These are phyloP conservation scores for Aurantiochytrium sp. DNA, from an alignment of 108 stramenopile genomes.

Conservation along the genomic window DNA sequence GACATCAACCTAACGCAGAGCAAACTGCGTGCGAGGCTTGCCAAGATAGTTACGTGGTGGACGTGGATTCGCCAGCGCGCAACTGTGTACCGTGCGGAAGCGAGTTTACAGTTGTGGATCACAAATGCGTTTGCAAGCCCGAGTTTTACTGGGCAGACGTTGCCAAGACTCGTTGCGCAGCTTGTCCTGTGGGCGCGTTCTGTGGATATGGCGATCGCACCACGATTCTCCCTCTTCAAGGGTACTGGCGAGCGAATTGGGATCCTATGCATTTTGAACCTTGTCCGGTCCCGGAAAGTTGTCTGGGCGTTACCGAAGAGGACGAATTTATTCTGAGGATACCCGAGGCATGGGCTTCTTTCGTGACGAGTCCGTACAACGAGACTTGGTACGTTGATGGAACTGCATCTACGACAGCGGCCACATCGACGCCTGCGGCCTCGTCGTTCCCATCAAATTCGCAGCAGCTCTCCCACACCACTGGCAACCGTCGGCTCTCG, in stretches of 20 bases:
- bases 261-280: not conserved
- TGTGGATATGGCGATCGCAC: not conserved
- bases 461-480: too few relatives aligned
- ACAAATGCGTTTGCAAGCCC: not conserved
- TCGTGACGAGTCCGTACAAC: not conserved
- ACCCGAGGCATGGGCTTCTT: not conserved
- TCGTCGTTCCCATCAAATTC: not conserved
- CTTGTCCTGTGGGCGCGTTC: not conserved
- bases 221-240: not conserved
- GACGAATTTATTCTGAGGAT: not conserved
- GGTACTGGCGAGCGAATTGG: not conserved
- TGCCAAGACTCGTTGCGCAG: not conserved
- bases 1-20: not conserved
- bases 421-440: not conserved
- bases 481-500: too few relatives aligned
- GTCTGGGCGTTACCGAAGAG: not conserved
- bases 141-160: not conserved
- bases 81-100: not conserved
- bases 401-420: not conserved
- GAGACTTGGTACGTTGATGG: not conserved
- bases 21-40: not conserved
- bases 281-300: not conserved
- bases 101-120: not conserved
- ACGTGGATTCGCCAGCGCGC: not conserved
- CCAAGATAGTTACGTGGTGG: not conserved